Evolutionary conservation across 1,284 basidiomycete species (phyloP).

Genomic region (Microbotryum silenes-acaulis): DNA sequence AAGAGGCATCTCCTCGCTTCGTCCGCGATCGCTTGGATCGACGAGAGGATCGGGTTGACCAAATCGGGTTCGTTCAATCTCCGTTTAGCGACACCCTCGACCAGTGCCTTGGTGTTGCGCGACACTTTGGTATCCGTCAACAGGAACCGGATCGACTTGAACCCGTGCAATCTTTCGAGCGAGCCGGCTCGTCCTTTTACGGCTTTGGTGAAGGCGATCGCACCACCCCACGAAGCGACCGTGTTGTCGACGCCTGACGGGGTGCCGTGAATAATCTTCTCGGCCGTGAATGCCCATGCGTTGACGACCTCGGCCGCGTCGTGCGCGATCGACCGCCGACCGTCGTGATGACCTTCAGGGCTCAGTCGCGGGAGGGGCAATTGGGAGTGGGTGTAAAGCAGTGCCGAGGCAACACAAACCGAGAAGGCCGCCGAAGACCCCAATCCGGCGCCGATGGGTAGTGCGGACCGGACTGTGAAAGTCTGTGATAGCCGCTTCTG

Average conservation of each 20-base stretch:
- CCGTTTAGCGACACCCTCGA: conserved; percentile 73
- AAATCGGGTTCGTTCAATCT: conserved; percentile 70
- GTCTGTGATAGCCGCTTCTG: conserved; percentile 53
- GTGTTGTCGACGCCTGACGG: conserved; percentile 97
- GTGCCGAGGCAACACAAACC: conserved; percentile 69
- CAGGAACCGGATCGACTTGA: conserved; percentile 67
- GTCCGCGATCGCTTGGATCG: conserved; percentile 74
- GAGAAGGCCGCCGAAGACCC: conserved; percentile 96
- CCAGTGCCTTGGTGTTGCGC: conserved; percentile 87
- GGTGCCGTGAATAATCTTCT: conserved; percentile 96
- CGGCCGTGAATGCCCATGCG: conserved; percentile 85
- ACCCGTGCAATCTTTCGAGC: conserved; percentile 67
- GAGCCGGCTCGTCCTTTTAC: conserved; percentile 61
- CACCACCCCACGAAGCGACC: conserved; percentile 86
- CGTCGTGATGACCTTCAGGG: conserved; percentile 47
- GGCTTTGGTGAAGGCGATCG: conserved; percentile 78
- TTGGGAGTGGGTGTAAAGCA: conserved; percentile 50
- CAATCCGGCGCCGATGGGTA: conserved; percentile 96
- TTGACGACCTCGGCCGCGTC: conserved; percentile 70
- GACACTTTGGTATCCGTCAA: conserved; percentile 88
- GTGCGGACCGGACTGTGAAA: conserved; percentile 77
- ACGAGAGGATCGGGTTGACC: conserved; percentile 62
- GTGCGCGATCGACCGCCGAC: conserved; percentile 55
- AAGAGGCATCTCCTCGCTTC: conserved; percentile 67
- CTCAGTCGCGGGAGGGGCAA: conserved; percentile 55